Conservation (phyloP, 768 basidiomycete genomes). For the Pleurotus tuoliensis region DNA sequence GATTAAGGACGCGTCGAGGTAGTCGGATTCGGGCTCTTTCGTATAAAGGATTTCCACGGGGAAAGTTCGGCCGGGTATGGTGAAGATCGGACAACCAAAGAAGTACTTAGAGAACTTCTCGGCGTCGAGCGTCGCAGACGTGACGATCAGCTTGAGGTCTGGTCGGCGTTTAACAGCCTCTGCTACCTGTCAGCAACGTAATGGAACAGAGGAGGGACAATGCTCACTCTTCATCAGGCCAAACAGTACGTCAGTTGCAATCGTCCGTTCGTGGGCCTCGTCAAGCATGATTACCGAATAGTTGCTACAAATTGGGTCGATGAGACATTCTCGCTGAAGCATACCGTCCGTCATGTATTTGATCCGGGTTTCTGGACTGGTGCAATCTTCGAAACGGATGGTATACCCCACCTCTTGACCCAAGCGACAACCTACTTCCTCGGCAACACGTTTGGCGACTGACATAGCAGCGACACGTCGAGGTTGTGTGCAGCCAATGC, state of each 20-base stretch:
- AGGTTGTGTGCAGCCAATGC: slow-evolving; percentile 97
- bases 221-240: slow-evolving; percentile 86
- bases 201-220: background rate
- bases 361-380: slow-evolving; percentile 96
- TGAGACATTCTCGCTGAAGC: slow-evolving; percentile 94
- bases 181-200: slow-evolving; percentile 28
- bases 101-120: slow-evolving; percentile 99
- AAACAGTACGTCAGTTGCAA: slow-evolving; percentile 97
- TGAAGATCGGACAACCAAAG: slow-evolving; percentile 98
- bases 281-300: slow-evolving; percentile 98
- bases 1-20: slow-evolving; percentile 96
- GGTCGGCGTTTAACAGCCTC: slow-evolving; percentile 93
- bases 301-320: slow-evolving; percentile 89
- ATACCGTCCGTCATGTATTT: slow-evolving; percentile 99
- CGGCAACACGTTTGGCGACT: slow-evolving; percentile 96
- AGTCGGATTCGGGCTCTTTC: slow-evolving; percentile 96
- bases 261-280: slow-evolving; percentile 97
- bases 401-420: slow-evolving; percentile 98
- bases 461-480: slow-evolving; percentile 99
- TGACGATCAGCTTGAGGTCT: slow-evolving; percentile 96
- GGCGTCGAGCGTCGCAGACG: slow-evolving; percentile 97
- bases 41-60: slow-evolving; percentile 98
- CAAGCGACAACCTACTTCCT: slow-evolving; percentile 96
- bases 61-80: slow-evolving; percentile 99
- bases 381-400: slow-evolving; percentile 99